These are phyloP conservation scores for Trichosporon inkin DNA, from an alignment of 1,284 basidiomycete species.

Conservation along the genomic window DNA sequence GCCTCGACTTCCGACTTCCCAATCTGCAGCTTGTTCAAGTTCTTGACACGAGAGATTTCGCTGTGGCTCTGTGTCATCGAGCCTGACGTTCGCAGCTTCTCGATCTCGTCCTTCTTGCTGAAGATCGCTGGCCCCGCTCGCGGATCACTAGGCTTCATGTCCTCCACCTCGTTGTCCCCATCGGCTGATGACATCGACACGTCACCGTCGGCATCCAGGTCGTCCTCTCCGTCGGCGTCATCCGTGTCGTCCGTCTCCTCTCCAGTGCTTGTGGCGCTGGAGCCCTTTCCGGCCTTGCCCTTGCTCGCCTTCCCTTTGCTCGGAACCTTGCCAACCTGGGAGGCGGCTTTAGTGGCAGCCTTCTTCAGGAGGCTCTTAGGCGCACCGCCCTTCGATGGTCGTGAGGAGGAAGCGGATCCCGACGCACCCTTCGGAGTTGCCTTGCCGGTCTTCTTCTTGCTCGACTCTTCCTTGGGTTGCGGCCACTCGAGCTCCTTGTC, in stretches of 20 bases:
- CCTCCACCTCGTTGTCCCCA: conserved; percentile 45
- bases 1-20: conserved; percentile 94
- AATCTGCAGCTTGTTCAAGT: conserved; percentile 93
- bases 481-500: conserved; percentile 92
- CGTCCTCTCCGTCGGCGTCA: conserved; percentile 54
- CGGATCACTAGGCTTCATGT: conserved; percentile 51
- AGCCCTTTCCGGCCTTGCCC: conserved; percentile 21
- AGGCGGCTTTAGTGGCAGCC: conserved; percentile 66
- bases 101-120: conserved; percentile 95
- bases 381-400: conserved; percentile 20
- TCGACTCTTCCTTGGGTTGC: conserved; percentile 42
- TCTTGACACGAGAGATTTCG: conserved; percentile 96
- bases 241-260: conserved; percentile 28
- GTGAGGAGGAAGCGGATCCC: conserved; percentile 26
- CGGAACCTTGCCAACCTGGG: conserved; percentile 46
- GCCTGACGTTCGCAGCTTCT: conserved; percentile 93
- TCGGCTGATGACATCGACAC: conserved; percentile 54
- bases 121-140: conserved; percentile 58
- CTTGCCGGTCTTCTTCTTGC: conserved; percentile 49
- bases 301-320: conserved; percentile 38
- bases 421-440: conserved; percentile 35
- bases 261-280: conserved; percentile 12
- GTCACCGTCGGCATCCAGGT: conserved; percentile 58
- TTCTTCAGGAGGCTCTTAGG: conserved; percentile 62
- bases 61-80: conserved; percentile 99